Conservation (phyloP, 768 basidiomycete genomes). For the Suillus brevipes region DNA sequence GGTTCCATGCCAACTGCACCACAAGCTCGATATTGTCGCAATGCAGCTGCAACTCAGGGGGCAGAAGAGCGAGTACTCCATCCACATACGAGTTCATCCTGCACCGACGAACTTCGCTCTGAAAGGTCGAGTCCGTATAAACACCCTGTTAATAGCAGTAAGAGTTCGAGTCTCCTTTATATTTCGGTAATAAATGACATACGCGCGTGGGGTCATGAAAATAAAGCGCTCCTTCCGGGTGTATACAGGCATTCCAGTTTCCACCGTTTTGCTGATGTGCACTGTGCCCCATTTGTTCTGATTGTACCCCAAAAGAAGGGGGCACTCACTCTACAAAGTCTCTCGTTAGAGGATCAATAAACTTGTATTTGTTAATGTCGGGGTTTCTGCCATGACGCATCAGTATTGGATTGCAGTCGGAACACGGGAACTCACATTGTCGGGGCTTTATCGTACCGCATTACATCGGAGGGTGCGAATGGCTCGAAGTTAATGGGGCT, state of each 20-base stretch:
- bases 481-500: background rate
- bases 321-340: background rate
- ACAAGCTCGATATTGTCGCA: background rate
- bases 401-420: background rate
- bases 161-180: background rate
- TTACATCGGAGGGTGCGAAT: background rate
- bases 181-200: background rate
- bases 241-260: conserved; percentile 42
- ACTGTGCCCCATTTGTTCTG: background rate
- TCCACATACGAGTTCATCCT: background rate
- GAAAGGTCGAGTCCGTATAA: conserved; percentile 50
- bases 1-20: background rate
- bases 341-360: background rate
- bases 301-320: background rate
- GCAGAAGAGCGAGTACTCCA: background rate
- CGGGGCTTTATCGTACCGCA: background rate
- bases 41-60: background rate
- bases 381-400: too few relatives aligned
- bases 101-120: too few relatives aligned
- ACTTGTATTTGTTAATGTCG: too few relatives aligned
- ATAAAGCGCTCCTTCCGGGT: conserved; percentile 59
- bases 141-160: conserved; percentile 32
- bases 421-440: background rate
- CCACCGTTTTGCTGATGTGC: too few relatives aligned
- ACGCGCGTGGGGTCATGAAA: conserved; percentile 47